A percentile compares a stretch with the other conserved stretches of the same genome.
phyloP scores from a whole-genome alignment of 352 stramenopile genomes.

The Pythium plurisporium region DNA sequence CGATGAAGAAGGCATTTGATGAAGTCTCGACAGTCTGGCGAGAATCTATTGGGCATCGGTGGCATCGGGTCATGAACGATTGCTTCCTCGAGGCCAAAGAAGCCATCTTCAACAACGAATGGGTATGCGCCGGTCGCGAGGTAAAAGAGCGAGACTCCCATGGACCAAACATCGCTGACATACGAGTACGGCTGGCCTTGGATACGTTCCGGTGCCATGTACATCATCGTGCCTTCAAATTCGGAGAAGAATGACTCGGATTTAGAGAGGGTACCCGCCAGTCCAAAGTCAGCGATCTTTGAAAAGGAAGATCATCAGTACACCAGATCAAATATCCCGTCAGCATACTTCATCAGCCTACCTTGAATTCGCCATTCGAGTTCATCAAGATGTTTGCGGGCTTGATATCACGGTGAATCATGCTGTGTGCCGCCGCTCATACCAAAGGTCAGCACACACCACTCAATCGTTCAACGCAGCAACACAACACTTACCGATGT shows the following conservation, averaged over 20 bases:
- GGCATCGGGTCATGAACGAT: conserved; percentile 74
- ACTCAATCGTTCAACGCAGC: neutral
- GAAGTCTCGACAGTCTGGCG: conserved; percentile 89
- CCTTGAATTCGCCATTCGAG: conserved; percentile 77
- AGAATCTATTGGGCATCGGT: conserved; percentile 78
- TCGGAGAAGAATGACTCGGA: conserved; percentile 79
- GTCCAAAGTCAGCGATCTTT: conserved; percentile 77
- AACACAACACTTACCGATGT: conserved; percentile 35
- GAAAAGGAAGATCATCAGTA: neutral
- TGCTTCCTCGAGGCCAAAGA: conserved; percentile 80
- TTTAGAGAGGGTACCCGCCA: conserved; percentile 70
- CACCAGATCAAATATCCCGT: too few species aligned
- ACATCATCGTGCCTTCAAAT: conserved; percentile 91
- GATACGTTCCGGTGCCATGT: conserved; percentile 94
- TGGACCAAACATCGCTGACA: conserved; percentile 74
- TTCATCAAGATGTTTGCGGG: conserved; percentile 89
- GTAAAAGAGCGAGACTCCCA: conserved; percentile 69
- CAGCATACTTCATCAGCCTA: conserved; percentile 11
- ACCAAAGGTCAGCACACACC: neutral
- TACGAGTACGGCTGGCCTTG: conserved; percentile 82
- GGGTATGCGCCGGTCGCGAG: conserved; percentile 64
- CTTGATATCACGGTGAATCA: conserved; percentile 90
- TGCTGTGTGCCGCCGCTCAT: conserved; percentile 21
- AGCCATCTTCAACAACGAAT: conserved; percentile 68
- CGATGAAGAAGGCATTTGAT: conserved; percentile 89